Conservation (phyloP, 345 rosid species). For the Acer campestre region DNA sequence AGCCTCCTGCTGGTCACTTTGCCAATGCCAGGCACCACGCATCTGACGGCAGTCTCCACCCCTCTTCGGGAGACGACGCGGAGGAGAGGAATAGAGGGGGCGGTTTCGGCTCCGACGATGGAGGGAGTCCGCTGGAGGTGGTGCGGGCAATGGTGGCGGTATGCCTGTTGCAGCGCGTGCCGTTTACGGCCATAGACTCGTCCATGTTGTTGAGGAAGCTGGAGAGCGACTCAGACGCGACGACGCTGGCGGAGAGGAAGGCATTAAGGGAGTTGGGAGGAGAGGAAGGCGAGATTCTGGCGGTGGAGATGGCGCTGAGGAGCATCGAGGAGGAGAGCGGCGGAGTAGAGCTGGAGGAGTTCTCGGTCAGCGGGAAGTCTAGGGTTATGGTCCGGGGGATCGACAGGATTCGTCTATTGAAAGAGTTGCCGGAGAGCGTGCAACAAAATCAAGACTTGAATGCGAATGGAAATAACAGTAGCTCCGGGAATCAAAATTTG, state of each 20-base stretch:
- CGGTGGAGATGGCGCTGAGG: constrained; percentile 81
- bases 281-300: constrained; percentile 72
- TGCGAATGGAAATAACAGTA: constrained; percentile 10
- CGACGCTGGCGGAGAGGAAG: constrained; percentile 66
- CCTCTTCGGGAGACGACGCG: neutral
- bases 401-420: constrained; percentile 67
- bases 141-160: constrained; percentile 93
- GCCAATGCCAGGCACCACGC: constrained; percentile 13
- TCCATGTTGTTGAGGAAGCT: constrained; percentile 80
- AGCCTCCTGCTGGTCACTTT: constrained; percentile 14
- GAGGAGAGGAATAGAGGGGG: constrained; percentile 8
- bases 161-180: constrained; percentile 78
- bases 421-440: constrained; percentile 74
- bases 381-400: constrained; percentile 81
- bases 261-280: constrained; percentile 86
- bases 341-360: constrained; percentile 81
- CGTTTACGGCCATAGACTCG: constrained; percentile 76
- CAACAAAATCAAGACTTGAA: constrained; percentile 35
- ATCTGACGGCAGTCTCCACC: constrained; percentile 20
- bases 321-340: constrained; percentile 87
- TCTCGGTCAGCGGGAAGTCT: constrained; percentile 81
- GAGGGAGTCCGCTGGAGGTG: constrained; percentile 60
- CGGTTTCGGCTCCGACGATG: constrained; percentile 31
- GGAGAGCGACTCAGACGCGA: constrained; percentile 75
- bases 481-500: neutral